Percentiles rank a stretch among this genome's conserved stretches.
Conservation (phyloP, 2,329 filamentous ascomycete species). For the Ustilaginoidea virens region DNA sequence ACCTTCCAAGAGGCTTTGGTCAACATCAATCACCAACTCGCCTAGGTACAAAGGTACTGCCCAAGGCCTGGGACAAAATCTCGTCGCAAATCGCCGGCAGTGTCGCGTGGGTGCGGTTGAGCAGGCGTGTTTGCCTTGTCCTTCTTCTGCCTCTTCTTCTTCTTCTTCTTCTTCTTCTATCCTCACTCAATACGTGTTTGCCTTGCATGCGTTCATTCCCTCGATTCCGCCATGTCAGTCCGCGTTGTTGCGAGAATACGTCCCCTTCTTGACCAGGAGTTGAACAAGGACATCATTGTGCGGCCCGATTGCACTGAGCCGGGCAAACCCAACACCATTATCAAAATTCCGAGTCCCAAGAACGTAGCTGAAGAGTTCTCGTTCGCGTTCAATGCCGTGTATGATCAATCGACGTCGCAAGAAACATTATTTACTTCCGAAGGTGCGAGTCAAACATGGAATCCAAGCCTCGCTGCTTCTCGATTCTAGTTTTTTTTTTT, state of each 20-base stretch:
- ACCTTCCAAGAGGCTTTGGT: too few relatives aligned
- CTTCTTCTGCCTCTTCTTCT: constrained; percentile 4
- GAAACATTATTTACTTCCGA: constrained; percentile 81
- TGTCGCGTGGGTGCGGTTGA: constrained; percentile 2
- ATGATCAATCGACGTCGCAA: constrained; percentile 65
- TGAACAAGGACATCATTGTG: constrained; percentile 79
- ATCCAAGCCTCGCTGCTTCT: neutral
- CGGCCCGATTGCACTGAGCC: constrained; percentile 45
- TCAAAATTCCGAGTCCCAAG: constrained; percentile 88
- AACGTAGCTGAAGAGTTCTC: constrained; percentile 83
- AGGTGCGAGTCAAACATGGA: constrained; percentile 35
- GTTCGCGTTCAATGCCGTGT: constrained; percentile 90
- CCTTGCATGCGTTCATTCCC: constrained; percentile 6
- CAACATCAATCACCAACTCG: neutral
- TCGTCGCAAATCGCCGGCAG: constrained; percentile 1
- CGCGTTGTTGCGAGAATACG: constrained; percentile 83
- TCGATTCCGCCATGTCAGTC: constrained; percentile 39
- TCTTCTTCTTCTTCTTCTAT: neutral
- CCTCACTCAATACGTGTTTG: constrained; percentile 6
- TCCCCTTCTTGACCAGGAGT: constrained; percentile 72
- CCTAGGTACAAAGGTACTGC: too few relatives aligned
- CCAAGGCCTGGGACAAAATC: too few relatives aligned
- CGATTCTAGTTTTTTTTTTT: too few relatives aligned
- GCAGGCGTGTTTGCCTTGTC: constrained; percentile 1
- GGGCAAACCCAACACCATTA: constrained; percentile 47